Evolutionary conservation across 2,329 filamentous ascomycete genomes (phyloP), one percentile per base, ranked within the genome.

Genomic region (Lecanoromycetidae sp.): DNA sequence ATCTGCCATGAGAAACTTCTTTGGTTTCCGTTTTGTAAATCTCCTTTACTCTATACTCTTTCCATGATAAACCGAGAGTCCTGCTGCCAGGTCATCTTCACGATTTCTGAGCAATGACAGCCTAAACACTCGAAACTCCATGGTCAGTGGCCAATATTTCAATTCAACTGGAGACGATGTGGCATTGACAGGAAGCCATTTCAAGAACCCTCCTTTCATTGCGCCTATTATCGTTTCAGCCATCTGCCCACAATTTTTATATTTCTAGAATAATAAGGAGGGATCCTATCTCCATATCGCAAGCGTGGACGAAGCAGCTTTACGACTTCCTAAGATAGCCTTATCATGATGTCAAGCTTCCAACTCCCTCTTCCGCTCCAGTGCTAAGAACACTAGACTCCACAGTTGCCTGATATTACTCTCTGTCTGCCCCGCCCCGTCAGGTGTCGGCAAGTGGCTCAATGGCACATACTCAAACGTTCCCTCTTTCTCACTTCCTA

Each of bases 361-460:
- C 2, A 42, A 17, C 26, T 20, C 9, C 13, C 4, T 17, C 7
- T 19, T 42, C 13, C 39, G 26, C 12, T 42, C n/a, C 26, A 42
- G 39, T 26, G 39, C 39, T 26, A 42, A 19, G 20, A 32, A 27
- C n/a, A 26, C 29, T 26, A 42, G 30, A 29, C 39, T 42, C 39
- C 39, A 42, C 23, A 42, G 13, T 12, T 42, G 39, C 29, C 39
- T 27, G 23, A 26, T 26, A 32, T 42, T 42, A 42, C 39, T 42
- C 19, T 42, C 23, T 17, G 38, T 41, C 38, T 41, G 38, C 23
- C 38, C 38, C 27, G 38, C 38, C 5, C 38, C 38, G 6, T 41
- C 38, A 26, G 22, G 38, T 15, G 38, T 41, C n/a, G 38, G 41
- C 41, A 44, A 23, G 13, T 44, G 41, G 29, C 41, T 44, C 26